Conservation (phyloP, 75 land plant species). For the Pinus albicaulis region DNA sequence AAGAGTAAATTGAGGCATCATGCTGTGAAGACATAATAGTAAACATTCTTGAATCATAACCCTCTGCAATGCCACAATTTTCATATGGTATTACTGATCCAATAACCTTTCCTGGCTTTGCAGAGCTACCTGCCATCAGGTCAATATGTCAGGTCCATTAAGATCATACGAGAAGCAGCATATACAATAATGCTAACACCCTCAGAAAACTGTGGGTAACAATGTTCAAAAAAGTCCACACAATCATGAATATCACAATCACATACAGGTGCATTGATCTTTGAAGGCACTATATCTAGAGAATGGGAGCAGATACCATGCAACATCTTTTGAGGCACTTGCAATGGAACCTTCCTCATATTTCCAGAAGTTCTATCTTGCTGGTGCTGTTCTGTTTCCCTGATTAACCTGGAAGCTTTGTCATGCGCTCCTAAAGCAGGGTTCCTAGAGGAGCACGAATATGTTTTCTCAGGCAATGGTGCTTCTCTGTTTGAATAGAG, state of each 20-base stretch:
- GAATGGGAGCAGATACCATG: constrained; percentile 27
- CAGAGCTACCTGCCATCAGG: constrained; percentile 31
- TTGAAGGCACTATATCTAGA: not conserved
- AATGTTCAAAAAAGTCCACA: not conserved
- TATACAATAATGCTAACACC: not conserved
- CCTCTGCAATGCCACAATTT: constrained; percentile 34
- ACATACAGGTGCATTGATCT: not conserved
- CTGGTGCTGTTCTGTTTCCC: constrained; percentile 45
- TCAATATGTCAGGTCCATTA: not conserved
- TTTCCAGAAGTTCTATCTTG: constrained; percentile 32
- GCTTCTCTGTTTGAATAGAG: constrained; percentile 34
- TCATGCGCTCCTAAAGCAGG: constrained; percentile 50
- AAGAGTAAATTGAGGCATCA: constrained; percentile 23
- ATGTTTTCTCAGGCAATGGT: constrained; percentile 12
- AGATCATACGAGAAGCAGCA: not conserved
- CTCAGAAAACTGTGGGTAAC: not conserved
- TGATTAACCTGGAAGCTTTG: constrained; percentile 55
- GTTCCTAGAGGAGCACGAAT: constrained; percentile 26
- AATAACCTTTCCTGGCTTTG: constrained; percentile 75
- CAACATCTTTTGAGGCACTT: constrained; percentile 41
- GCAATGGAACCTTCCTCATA: constrained; percentile 39
- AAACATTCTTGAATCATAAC: constrained; percentile 33
- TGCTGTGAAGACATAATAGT: constrained; percentile 34
- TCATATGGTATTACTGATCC: constrained; percentile 51
- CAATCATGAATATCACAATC: not conserved